Conservation (phyloP, 2,329 filamentous ascomycete species). For the Verticillium klebahnii region DNA sequence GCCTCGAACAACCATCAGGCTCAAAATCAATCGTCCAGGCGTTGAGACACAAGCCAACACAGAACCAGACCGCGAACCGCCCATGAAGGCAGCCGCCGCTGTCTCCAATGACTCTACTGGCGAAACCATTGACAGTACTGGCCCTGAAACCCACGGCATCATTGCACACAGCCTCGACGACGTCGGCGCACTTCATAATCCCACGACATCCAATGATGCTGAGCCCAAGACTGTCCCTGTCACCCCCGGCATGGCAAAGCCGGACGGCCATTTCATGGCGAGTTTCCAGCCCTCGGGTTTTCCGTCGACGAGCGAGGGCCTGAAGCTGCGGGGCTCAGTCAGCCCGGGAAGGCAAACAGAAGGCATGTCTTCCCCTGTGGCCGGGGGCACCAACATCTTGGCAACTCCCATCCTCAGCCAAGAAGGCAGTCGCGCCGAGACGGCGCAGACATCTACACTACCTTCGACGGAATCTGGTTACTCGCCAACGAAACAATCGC, state of each 20-base stretch:
- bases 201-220: background rate
- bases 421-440: constrained; percentile 9
- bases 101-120: background rate
- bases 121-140: background rate
- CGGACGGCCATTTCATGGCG: background rate
- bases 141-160: background rate
- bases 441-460: constrained; percentile 10
- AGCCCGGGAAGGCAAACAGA: background rate
- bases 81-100: background rate
- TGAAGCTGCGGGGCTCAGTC: background rate
- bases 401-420: constrained; percentile 12
- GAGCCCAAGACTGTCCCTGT: background rate
- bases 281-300: background rate
- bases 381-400: constrained; percentile 8
- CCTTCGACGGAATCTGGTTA: constrained; percentile 40
- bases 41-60: background rate
- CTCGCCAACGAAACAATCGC: constrained; percentile 49
- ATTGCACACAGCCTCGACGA: background rate
- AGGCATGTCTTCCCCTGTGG: background rate
- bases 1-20: constrained; percentile 44
- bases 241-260: background rate
- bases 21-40: constrained; percentile 39
- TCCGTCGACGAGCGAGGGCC: background rate
- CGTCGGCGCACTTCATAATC: background rate
- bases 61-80: background rate